A percentile compares a stretch with the other conserved stretches of the same genome.
Evolutionary conservation across 1,139 yeast genomes (phyloP).

Genomic region (Saccharomyces hybrid): DNA sequence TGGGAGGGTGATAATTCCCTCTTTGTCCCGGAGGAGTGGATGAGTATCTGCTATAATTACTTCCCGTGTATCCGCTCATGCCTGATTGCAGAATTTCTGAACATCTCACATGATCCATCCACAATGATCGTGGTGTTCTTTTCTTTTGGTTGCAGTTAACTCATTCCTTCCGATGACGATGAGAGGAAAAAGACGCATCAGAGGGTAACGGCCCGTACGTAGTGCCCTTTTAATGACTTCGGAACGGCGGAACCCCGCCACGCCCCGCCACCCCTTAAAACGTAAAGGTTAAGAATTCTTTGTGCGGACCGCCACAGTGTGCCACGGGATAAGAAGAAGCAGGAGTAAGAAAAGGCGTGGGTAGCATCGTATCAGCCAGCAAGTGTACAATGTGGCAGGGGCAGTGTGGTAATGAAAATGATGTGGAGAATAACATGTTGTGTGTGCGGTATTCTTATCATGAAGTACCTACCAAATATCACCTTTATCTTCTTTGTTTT

Average conservation of each 20-base stretch:
- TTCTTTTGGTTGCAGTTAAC: neutral
- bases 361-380: neutral
- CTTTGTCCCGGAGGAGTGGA: neutral
- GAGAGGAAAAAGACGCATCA: neutral
- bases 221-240: neutral
- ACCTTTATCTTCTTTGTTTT: neutral
- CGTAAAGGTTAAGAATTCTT: neutral
- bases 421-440: neutral
- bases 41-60: neutral
- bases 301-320: neutral
- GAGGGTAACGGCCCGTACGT: neutral
- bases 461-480: neutral
- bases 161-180: neutral
- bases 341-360: neutral
- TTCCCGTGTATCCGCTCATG: constrained; percentile 1
- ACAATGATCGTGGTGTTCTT: neutral
- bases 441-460: neutral
- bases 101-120: neutral
- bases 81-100: neutral
- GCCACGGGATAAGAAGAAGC: neutral
- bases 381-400: neutral
- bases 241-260: constrained; percentile 1
- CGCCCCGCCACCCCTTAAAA: neutral
- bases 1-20: neutral
- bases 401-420: neutral